Evolutionary conservation across 2,329 filamentous ascomycete genomes (phyloP).

Genomic region (Pleoardoris graminearum): DNA sequence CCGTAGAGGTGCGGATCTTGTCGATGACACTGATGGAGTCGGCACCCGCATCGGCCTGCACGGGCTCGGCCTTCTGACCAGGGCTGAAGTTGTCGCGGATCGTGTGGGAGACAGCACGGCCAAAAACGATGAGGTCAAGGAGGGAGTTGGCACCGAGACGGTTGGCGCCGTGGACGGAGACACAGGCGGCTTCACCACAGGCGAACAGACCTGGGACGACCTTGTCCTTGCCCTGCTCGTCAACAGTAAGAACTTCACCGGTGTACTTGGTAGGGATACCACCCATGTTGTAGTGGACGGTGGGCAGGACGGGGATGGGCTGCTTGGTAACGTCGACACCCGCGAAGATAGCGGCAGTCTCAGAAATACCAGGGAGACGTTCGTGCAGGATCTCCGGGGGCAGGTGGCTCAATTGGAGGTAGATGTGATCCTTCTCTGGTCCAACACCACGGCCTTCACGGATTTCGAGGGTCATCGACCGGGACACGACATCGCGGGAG

Average conservation of each 20-base stretch:
- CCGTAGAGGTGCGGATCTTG: slow-evolving; percentile 79
- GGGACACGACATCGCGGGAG: slow-evolving; percentile 91
- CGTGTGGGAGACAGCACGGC: slow-evolving; percentile 94
- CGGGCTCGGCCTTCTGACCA: slow-evolving; percentile 75
- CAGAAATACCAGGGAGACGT: slow-evolving; percentile 96
- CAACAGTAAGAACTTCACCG: slow-evolving; percentile 89
- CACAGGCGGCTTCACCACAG: slow-evolving; percentile 95
- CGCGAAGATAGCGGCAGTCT: slow-evolving; percentile 95
- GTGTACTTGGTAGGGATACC: slow-evolving; percentile 98
- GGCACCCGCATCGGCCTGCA: slow-evolving; percentile 83
- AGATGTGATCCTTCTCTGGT: slow-evolving; percentile 97
- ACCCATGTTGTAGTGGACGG: slow-evolving; percentile 99
- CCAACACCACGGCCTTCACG: slow-evolving; percentile 96
- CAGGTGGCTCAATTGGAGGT: slow-evolving; percentile 94
- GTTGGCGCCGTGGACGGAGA: slow-evolving; percentile 98
- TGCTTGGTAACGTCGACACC: slow-evolving; percentile 97
- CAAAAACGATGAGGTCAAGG: slow-evolving; percentile 95
- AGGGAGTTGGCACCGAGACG: slow-evolving; percentile 97
- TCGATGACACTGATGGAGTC: slow-evolving; percentile 86
- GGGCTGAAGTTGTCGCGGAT: slow-evolving; percentile 93
- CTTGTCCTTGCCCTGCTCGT: slow-evolving; percentile 85
- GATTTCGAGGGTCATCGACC: slow-evolving; percentile 98
- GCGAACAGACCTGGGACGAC: slow-evolving; percentile 94
- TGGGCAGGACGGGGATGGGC: slow-evolving; percentile 93
- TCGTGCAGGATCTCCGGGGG: slow-evolving; percentile 90